These are phyloP conservation scores for Mycena latifolia DNA, from an alignment of 768 basidiomycete genomes.

Conservation along the genomic window DNA sequence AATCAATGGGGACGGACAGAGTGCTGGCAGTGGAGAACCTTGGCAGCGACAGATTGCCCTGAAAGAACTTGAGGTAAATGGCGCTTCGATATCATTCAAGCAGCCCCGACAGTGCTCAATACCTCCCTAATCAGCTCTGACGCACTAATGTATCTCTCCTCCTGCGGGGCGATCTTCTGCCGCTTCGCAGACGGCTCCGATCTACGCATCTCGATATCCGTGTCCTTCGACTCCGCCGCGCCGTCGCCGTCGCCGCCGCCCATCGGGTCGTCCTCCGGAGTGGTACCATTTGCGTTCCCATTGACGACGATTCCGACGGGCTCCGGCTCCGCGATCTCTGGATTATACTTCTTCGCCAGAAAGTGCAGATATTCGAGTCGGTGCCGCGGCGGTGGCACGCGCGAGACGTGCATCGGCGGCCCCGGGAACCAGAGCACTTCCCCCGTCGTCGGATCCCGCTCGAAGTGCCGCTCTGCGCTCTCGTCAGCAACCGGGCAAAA, in stretches of 20 bases:
- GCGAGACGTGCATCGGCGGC: conserved; percentile 66
- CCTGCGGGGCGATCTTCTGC: conserved; percentile 13
- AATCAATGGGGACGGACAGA: too few relatives aligned
- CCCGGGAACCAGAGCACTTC: conserved; percentile 83
- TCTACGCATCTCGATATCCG: not conserved
- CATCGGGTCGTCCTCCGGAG: conserved; percentile 17
- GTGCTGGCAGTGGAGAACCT: not conserved
- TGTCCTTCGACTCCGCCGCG: not conserved
- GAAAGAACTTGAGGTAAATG: too few relatives aligned
- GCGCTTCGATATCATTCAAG: not conserved
- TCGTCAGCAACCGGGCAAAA: not conserved
- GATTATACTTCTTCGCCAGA: conserved; percentile 53
- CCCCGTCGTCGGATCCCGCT: conserved; percentile 70
- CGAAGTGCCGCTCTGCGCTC: conserved; percentile 65
- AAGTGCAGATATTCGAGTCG: conserved; percentile 65
- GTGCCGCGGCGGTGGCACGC: conserved; percentile 51
- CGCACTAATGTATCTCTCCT: conserved; percentile 24
- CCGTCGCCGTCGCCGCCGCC: conserved; percentile 14
- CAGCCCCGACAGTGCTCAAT: not conserved
- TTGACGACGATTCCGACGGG: not conserved
- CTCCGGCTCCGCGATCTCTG: conserved; percentile 3
- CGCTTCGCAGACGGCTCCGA: conserved; percentile 30
- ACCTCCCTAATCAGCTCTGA: conserved; percentile 32
- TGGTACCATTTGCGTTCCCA: conserved; percentile 11
- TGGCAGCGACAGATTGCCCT: not conserved